phyloP scores from a whole-genome alignment of 257 asterid genomes.

The Fraxinus pennsylvanica region DNA sequence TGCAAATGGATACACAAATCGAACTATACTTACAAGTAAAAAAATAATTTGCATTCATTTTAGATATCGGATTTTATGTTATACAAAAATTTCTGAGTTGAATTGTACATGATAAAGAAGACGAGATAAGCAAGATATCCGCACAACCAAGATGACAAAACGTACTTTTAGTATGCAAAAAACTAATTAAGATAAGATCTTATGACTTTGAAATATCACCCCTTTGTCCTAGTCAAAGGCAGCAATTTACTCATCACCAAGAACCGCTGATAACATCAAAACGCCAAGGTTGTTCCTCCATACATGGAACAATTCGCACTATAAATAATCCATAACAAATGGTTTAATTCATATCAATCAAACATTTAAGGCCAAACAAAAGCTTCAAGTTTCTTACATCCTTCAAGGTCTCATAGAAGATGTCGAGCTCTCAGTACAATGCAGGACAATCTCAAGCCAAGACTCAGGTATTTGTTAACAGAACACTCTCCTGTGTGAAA shows the following conservation, averaged over 20 bases:
- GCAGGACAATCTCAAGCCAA: constrained; percentile 51
- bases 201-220: background rate
- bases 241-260: constrained; percentile 40
- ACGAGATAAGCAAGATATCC: too few relatives aligned
- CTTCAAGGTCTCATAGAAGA: constrained; percentile 23
- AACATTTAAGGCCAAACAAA: background rate
- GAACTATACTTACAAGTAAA: too few relatives aligned
- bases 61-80: too few relatives aligned
- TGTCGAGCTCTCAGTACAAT: constrained; percentile 50
- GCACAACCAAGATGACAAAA: too few relatives aligned
- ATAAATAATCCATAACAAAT: constrained; percentile 29
- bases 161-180: too few relatives aligned
- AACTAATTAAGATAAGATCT: too few relatives aligned
- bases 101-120: too few relatives aligned
- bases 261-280: background rate
- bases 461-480: constrained; percentile 28
- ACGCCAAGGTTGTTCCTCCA: constrained; percentile 2
- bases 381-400: background rate
- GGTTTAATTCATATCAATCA: constrained; percentile 1
- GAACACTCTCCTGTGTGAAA: background rate
- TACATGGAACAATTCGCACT: background rate
- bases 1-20: too few relatives aligned
- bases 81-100: too few relatives aligned
- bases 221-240: constrained; percentile 28
- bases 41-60: too few relatives aligned